A percentile compares a stretch with the other conserved stretches of the same genome.
These are phyloP conservation scores for Lycium ferocissimum DNA, from an alignment of 257 asterid species.

Conservation along the genomic window DNA sequence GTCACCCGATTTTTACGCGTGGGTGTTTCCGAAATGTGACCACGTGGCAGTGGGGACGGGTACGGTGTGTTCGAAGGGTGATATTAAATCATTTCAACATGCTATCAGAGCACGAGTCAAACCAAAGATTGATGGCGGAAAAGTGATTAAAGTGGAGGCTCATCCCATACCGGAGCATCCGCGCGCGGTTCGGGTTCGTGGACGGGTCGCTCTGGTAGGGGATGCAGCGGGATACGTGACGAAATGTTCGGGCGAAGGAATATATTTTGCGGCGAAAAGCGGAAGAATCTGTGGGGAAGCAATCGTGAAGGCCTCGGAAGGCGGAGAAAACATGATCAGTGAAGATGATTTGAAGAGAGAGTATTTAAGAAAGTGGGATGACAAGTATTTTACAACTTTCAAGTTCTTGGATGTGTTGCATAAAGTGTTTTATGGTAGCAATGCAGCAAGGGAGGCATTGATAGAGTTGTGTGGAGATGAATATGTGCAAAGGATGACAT, in stretches of 20 bases:
- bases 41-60: conserved; percentile 93
- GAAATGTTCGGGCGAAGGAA: conserved; percentile 88
- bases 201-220: conserved; percentile 76
- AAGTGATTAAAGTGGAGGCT: conserved; percentile 73
- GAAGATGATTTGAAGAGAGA: conserved; percentile 76
- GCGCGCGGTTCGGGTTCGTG: conserved; percentile 64
- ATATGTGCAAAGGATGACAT: conserved; percentile 85
- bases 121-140: conserved; percentile 59
- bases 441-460: conserved; percentile 82
- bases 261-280: conserved; percentile 80
- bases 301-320: conserved; percentile 66
- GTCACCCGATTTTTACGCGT: conserved; percentile 85
- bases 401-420: conserved; percentile 71
- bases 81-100: conserved; percentile 58
- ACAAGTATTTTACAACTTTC: conserved; percentile 66
- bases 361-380: conserved; percentile 81
- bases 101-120: conserved; percentile 54
- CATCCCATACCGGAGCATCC: conserved; percentile 93
- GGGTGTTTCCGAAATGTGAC: conserved; percentile 93
- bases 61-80: conserved; percentile 53
- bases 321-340: conserved; percentile 60
- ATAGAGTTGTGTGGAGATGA: conserved; percentile 86
- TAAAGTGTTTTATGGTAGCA: conserved; percentile 73
- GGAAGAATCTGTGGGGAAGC: conserved; percentile 89
- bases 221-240: conserved; percentile 91